Percentiles rank a stretch among this genome's conserved stretches.
phyloP scores from a whole-genome alignment of 2,329 filamentous ascomycete genomes.

The Fusarium buxicola region DNA sequence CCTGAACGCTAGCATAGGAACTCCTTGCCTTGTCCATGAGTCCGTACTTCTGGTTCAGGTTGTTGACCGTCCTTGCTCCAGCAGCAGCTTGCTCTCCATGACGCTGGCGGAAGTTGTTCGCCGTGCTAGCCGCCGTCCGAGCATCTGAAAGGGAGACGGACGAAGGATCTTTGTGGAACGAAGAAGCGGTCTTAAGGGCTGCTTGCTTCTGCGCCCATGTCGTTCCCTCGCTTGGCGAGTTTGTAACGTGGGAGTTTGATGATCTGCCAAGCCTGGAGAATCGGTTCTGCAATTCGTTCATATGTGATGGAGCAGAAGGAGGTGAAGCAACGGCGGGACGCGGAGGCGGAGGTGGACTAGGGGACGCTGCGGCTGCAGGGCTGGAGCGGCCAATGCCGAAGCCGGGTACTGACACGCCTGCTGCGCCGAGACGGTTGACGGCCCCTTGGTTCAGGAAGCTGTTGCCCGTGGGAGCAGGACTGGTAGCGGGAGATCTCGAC shows the following conservation, averaged over 20 bases:
- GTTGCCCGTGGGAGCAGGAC: slow-evolving; percentile 38
- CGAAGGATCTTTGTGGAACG: slow-evolving; percentile 70
- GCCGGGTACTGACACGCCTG: slow-evolving; percentile 82
- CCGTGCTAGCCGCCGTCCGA: slow-evolving; percentile 67
- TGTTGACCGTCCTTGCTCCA: slow-evolving; percentile 67
- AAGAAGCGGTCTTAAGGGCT: slow-evolving; percentile 69
- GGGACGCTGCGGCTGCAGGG: slow-evolving; percentile 45
- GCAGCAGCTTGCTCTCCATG: slow-evolving; percentile 75
- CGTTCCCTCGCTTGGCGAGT: slow-evolving; percentile 61
- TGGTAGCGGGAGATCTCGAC: slow-evolving; percentile 38
- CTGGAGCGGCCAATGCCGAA: slow-evolving; percentile 73
- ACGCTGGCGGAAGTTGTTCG: slow-evolving; percentile 76
- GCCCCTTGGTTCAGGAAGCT: slow-evolving; percentile 66
- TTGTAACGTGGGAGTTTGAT: slow-evolving; percentile 29
- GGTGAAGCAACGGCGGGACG: slow-evolving; percentile 38
- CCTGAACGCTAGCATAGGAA: slow-evolving; percentile 36
- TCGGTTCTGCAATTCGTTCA: slow-evolving; percentile 75
- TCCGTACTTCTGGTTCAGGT: slow-evolving; percentile 71
- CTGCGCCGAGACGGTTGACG: slow-evolving; percentile 73
- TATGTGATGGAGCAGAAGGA: slow-evolving; percentile 53
- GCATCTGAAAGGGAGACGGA: slow-evolving; percentile 71
- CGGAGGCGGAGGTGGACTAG: slow-evolving; percentile 45
- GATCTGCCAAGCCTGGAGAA: slow-evolving; percentile 67
- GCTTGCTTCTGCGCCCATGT: slow-evolving; percentile 74
- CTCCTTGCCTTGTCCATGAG: slow-evolving; percentile 55